Conservation (phyloP, 208 protist genomes). For the Herpetomonas samuelpessoai region DNA sequence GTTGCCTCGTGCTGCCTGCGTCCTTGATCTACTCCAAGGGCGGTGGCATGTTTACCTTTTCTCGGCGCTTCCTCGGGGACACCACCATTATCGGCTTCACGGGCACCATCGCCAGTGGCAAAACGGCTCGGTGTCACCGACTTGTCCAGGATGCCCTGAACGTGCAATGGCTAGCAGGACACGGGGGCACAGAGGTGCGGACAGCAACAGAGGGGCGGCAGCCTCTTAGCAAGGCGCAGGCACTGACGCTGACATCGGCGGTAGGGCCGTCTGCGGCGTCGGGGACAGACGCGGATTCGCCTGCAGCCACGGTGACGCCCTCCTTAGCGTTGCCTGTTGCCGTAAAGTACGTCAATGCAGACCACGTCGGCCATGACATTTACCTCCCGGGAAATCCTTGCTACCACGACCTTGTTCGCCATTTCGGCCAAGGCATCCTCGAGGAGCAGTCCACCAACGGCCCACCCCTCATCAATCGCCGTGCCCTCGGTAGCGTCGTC, state of each 20-base stretch:
- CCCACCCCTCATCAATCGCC: slow-evolving; percentile 45
- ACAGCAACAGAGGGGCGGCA: too few species aligned
- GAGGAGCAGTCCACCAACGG: not conserved
- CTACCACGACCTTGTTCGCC: slow-evolving; percentile 50
- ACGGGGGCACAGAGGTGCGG: not conserved
- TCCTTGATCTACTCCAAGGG: too few species aligned
- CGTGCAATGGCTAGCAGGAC: not conserved
- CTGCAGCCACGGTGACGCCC: not conserved
- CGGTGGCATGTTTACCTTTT: too few species aligned
- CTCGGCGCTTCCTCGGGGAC: too few species aligned
- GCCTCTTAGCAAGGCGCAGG: not conserved
- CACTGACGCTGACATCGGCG: not conserved
- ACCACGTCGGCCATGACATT: slow-evolving; percentile 63
- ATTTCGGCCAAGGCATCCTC: slow-evolving; percentile 59
- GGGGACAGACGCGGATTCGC: too few species aligned
- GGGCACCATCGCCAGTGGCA: slow-evolving; percentile 80
- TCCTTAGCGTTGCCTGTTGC: slow-evolving; percentile 3
- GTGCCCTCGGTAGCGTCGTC: slow-evolving; percentile 42
- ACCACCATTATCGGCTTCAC: slow-evolving; percentile 56
- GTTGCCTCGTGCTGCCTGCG: too few species aligned
- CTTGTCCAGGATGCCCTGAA: slow-evolving; percentile 32
- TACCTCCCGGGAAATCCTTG: slow-evolving; percentile 68
- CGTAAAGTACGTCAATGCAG: slow-evolving; percentile 59
- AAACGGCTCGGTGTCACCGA: slow-evolving; percentile 61
- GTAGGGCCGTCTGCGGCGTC: not conserved